Evolutionary conservation across 2,329 filamentous ascomycete species (phyloP), one percentile per base, ranked within the genome.

Genomic region (Sporothrix humicola): DNA sequence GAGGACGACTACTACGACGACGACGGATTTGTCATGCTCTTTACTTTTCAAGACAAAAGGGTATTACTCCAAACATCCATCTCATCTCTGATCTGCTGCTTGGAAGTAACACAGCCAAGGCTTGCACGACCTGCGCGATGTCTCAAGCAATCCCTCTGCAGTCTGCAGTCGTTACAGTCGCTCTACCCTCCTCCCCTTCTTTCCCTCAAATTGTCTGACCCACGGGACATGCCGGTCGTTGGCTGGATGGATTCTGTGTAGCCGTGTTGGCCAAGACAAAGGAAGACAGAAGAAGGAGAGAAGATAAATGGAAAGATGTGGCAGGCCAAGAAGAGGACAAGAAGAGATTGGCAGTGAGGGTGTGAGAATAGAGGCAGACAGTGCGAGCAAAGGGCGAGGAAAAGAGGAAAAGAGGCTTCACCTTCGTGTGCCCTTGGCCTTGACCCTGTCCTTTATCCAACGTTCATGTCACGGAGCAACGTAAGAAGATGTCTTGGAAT

Each of bases 51-150:
- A 37, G 31, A 37, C 31, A 37, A 37, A 37, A 37, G 31, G 31
- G 31, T 37, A 7, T 37, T 26, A 26, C 31, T 37, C n/a, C 52
- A 56, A 3, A 23, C 52, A 56, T 56, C 20, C 20, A 12, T 26
- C 20, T 20, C 61, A 48, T 4, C n/a, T n/a, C 12, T 48, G 20
- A 48, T 17, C 61, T 23, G 17, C 42, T 15, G 23, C 17, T 2
- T 12, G 17, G 15, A 20, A 44, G 61, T 65, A 42, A 48, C 61
- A 48, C 61, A 46, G 61, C 42, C 61, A 66, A 66, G 61, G 61
- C 42, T 48, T 48, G 42, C 61, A 48, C 61, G 13, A 66, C 61
- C 42, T 48, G 42, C 61, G n/a, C n/a, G 17, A 20, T 65, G 61
- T 66, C 42, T 66, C 37, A 48, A 56, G 4, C 20, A 56, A 56